Evolutionary conservation across 2,329 filamentous ascomycete species (phyloP).

Genomic region (Xenoacremonium recifei): DNA sequence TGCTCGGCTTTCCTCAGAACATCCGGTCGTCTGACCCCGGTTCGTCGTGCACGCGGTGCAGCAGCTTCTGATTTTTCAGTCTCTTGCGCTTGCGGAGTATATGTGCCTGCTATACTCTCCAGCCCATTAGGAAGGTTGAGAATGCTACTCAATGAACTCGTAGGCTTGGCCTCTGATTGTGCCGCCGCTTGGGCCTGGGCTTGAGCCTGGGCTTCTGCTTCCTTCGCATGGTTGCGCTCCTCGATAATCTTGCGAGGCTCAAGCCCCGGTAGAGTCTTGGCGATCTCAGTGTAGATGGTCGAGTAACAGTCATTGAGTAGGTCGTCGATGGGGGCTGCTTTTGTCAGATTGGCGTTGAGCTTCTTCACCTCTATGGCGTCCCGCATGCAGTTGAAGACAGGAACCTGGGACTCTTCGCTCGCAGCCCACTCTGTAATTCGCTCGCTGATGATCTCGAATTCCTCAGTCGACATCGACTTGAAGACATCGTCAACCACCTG

Average conservation of each 20-base stretch:
- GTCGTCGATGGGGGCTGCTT: conserved; percentile 82
- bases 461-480: conserved; percentile 51
- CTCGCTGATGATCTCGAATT: conserved; percentile 57
- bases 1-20: conserved; percentile 62
- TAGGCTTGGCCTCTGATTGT: conserved; percentile 32
- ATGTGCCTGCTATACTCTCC: conserved; percentile 33
- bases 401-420: conserved; percentile 34
- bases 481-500: conserved; percentile 53
- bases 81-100: conserved; percentile 35
- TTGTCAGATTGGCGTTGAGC: conserved; percentile 86
- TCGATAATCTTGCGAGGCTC: conserved; percentile 47
- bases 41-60: conserved; percentile 36
- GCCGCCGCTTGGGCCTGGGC: conserved; percentile 26
- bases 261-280: conserved; percentile 54
- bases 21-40: conserved; percentile 53
- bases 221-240: conserved; percentile 43
- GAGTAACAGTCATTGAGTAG: conserved; percentile 91
- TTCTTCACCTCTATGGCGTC: conserved; percentile 61
- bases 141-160: conserved; percentile 39
- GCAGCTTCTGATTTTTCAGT: conserved; percentile 40
- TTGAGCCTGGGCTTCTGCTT: conserved; percentile 38
- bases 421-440: conserved; percentile 56
- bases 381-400: conserved; percentile 53
- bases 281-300: conserved; percentile 67
- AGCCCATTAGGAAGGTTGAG: conserved; percentile 42